Base-by-base conservation (phyloP, 2,329 filamentous ascomycete genomes). In the Colletotrichum lupini region DNA sequence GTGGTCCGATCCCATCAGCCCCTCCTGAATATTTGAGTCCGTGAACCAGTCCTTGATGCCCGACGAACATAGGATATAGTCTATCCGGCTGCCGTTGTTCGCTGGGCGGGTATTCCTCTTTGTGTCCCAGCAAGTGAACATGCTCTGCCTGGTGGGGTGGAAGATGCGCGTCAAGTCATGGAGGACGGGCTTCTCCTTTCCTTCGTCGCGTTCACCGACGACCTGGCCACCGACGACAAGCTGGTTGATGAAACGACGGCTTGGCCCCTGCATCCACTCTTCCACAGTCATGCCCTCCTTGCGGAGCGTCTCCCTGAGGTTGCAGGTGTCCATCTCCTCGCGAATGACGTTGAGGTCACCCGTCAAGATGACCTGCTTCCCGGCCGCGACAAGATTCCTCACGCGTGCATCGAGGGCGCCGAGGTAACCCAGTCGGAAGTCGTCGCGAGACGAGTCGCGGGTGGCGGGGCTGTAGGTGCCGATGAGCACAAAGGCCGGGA, bases 101-200 rank as follows among this genome's bases (percentile, higher is more conserved):
- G 94, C 95, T 3, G 96, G 96, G n/a, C 97, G 89, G n/a, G 94
- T 94, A 82, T 98, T 98, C 79, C 95, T 93, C 81, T 94, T 95
- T 63, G 94, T 95, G 75, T 98, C 95, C 96, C 96, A 98, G 81
- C 96, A 98, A 0, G 97, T 98, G 81, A 95, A 98, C 97, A 99
- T 98, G 74, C 95, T 95, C 74, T 87, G 86, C 52, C 97, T 89
- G n/a, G 86, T 83, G 0, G 94, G 93, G 79, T 98, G 93, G 79
- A 95, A 97, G 30, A 89, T 90, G 61, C 97, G 90, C 77, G 94
- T 95, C 22, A 97, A 86, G 83, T 99, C 97, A 89, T 93, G 94
- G 53, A 98, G 84, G 1, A 95, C 89, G 2, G 94, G 90, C 14
- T 87, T 77, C 79, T 95, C 92, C 76, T 93, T 88, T 0, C 90